phyloP scores from a whole-genome alignment of 768 basidiomycete genomes.

The Boletellus ananiceps region DNA sequence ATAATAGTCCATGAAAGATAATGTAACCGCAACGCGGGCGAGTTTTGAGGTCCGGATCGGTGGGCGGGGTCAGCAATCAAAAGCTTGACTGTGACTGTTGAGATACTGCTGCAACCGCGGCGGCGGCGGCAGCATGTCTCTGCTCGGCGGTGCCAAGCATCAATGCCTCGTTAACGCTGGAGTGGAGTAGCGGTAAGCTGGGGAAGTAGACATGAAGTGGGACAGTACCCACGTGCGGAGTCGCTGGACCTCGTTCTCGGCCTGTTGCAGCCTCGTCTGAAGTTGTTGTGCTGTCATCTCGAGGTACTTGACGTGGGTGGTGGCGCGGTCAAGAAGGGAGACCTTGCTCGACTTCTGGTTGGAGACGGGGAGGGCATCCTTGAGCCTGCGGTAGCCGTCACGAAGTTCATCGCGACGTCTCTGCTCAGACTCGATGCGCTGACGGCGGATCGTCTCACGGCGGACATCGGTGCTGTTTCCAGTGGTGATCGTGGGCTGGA shows the following conservation, averaged over 20 bases:
- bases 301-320: slow-evolving; percentile 82
- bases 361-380: slow-evolving; percentile 82
- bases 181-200: background rate
- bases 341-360: slow-evolving; percentile 95
- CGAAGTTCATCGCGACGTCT: slow-evolving; percentile 88
- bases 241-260: slow-evolving; percentile 76
- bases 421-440: slow-evolving; percentile 93
- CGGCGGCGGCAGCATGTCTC: slow-evolving; percentile 53
- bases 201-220: background rate
- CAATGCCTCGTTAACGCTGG: slow-evolving; percentile 79
- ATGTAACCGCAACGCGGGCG: slow-evolving; percentile 29
- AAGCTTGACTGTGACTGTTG: slow-evolving; percentile 38
- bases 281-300: slow-evolving; percentile 74
- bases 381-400: slow-evolving; percentile 86
- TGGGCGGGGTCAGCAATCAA: slow-evolving; percentile 37
- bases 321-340: slow-evolving; percentile 82
- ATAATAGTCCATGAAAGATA: slow-evolving; percentile 37
- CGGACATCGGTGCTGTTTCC: slow-evolving; percentile 59
- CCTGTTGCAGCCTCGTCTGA: slow-evolving; percentile 70
- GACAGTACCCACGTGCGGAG: slow-evolving; percentile 51
- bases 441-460: slow-evolving; percentile 86
- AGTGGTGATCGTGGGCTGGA: slow-evolving; percentile 48
- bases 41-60: slow-evolving; percentile 22
- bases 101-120: slow-evolving; percentile 51
- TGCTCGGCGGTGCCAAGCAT: slow-evolving; percentile 83